Conservation (phyloP, 176 grass and related monocot species). For the Musa beccarii region DNA sequence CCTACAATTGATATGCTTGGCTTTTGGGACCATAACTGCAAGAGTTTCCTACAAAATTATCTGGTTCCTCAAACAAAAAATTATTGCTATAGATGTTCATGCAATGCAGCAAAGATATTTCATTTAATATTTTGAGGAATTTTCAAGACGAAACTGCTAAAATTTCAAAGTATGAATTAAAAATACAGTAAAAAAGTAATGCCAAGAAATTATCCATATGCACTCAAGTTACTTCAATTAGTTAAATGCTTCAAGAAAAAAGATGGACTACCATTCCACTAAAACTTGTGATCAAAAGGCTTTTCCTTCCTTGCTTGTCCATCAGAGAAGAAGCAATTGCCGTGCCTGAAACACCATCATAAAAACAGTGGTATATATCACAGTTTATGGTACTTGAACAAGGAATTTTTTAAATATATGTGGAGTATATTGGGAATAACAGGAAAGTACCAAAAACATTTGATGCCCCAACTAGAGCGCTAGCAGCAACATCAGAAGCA, state of each 20-base stretch:
- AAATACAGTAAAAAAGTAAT: neutral
- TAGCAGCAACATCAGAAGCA: constrained; percentile 95
- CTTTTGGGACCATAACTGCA: no score
- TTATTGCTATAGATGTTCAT: no score
- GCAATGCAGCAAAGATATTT: no score
- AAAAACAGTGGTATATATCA: neutral
- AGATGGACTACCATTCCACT: constrained; percentile 75
- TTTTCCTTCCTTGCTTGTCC: constrained; percentile 96
- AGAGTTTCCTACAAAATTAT: no score
- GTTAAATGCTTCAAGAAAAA: neutral
- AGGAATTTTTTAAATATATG: no score
- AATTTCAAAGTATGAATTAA: neutral
- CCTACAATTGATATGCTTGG: no score
- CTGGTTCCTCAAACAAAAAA: no score
- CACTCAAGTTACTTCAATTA: neutral
- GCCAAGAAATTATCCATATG: neutral
- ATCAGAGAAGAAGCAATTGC: constrained; percentile 92
- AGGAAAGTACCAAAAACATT: constrained; percentile 85
- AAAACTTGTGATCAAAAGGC: constrained; percentile 91
- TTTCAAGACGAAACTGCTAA: no score
- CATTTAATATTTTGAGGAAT: no score
- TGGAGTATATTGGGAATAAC: neutral
- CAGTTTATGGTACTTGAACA: neutral
- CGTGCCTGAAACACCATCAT: constrained; percentile 45
- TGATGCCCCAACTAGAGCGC: constrained; percentile 93